Base-by-base conservation (phyloP, 139 green algal species). In the Chlorella sorokiniana region DNA sequence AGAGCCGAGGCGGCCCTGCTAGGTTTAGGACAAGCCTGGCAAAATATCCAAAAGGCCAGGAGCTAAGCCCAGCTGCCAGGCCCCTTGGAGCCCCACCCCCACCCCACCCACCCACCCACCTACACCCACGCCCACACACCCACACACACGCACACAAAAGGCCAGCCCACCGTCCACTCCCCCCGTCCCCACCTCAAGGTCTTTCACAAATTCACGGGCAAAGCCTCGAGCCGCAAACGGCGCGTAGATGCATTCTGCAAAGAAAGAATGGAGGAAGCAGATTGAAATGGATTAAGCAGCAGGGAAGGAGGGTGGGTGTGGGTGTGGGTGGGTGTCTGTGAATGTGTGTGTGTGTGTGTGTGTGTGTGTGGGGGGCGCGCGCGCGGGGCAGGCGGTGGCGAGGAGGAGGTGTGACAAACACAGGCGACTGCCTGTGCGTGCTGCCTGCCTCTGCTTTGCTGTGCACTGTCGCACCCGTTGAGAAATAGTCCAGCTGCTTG, bases 401-500 rank as follows among this genome's bases (percentile, higher is more conserved):
- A n/a, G n/a, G n/a, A n/a, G n/a, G n/a, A n/a, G n/a, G n/a, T n/a
- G n/a, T n/a, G n/a, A n/a, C n/a, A n/a, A n/a, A n/a, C n/a, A n/a
- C n/a, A n/a, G n/a, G n/a, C n/a, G n/a, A n/a, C n/a, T n/a, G n/a
- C n/a, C n/a, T n/a, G n/a, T n/a, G n/a, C n/a, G n/a, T n/a, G n/a
- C 52, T 23, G 25, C 52, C 25, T 16, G 22, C 3, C 52, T 61
- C 52, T 20, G 9, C 9, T 61, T 23, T 23, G 27, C 52, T 3
- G 22, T 61, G 52, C 52, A 20, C 52, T 23, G 25, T 23, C 52
- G 2, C 4, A 92, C 89, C 76, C 0, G 93, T 96, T 56, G 88
- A 95, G 82, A 99, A 99, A 90, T 99, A 99, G 84, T 99, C 95
- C 1, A 99, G 92, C 61, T 82, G 93, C 81, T 99, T 98, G 91